These are phyloP conservation scores for Tubosaeta sp. DNA, from an alignment of 768 basidiomycete genomes.

Conservation along the genomic window DNA sequence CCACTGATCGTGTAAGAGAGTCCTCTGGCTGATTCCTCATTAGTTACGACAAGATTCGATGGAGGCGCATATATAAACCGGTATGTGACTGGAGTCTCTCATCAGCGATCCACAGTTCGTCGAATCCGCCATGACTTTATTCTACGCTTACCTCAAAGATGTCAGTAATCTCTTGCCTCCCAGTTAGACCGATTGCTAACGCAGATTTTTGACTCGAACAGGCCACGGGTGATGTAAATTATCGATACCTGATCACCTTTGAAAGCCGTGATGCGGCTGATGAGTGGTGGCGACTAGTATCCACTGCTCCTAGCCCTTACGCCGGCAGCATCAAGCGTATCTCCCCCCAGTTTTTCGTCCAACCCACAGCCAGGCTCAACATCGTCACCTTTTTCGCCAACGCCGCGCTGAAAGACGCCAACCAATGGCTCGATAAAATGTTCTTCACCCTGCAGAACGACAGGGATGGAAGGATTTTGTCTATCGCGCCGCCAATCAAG, in stretches of 20 bases:
- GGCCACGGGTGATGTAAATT: neutral
- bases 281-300: conserved; percentile 24
- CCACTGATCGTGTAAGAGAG: no score
- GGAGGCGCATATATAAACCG: neutral
- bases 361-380: neutral
- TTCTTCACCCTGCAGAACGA: conserved; percentile 1
- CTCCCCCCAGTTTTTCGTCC: neutral
- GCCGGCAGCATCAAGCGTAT: neutral
- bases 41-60: neutral
- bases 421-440: neutral
- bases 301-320: conserved; percentile 8
- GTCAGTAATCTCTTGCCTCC: neutral
- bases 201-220: neutral
- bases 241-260: conserved; percentile 19
- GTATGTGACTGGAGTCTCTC: neutral
- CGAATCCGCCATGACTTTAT: neutral
- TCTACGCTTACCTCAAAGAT: neutral
- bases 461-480: neutral
- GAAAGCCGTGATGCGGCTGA: conserved; percentile 19
- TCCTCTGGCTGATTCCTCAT: neutral
- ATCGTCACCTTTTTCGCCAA: neutral
- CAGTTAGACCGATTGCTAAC: neutral
- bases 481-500: neutral
- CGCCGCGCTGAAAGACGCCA: neutral
- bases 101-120: neutral